Evolutionary conservation across 768 basidiomycete species (phyloP), one percentile per base, ranked within the genome.

Genomic region (Russula olivacea): DNA sequence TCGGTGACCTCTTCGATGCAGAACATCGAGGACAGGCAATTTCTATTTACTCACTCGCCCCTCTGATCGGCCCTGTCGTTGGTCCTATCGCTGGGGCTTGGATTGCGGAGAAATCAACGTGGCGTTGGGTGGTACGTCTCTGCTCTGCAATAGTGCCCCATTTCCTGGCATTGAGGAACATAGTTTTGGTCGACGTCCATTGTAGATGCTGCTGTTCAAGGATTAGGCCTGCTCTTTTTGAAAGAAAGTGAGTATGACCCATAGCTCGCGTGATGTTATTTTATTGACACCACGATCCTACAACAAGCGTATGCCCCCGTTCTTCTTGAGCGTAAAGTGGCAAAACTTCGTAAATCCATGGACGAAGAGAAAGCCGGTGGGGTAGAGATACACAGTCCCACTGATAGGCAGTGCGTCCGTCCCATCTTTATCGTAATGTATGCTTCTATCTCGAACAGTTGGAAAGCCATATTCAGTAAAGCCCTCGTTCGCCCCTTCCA

Each of bases 151-250:
- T 17, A 23, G 23, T 1, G 19, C 21, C 25, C 4, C 1, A 36
- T 38, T 25, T 25, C 5, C 32, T 57, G 40, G 38, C 23, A 11
- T 1, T 28, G 52, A 58, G 49, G 19, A 51, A 61, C 61, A 45
- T 67, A 85, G 79, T 90, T 89, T 71, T 88, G 87, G 84, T 81
- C 86, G 0, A 86, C 86, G 4, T 82, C 76, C 36, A 84, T 88
- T 41, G 76, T 80, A 0, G 84, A 82, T 63, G 83, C 74, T 0
- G 63, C 68, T 15, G 71, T 90, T 25, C 87, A 89, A 68, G 52
- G 80, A 0, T 64, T 79, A 1, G 87, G 88, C 1, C 9, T 88
- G 0, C 72, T 87, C 36, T 81, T 74, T 61, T 76, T 90, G 4
- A 77, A 77, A 74, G 87, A 89, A 78, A 87, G 87, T 87, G 61